Evolutionary conservation across 495 filamentous ascomycete genomes (phyloP), one percentile per base, ranked within the genome.

Genomic region (Aspergillus kassunensis): DNA sequence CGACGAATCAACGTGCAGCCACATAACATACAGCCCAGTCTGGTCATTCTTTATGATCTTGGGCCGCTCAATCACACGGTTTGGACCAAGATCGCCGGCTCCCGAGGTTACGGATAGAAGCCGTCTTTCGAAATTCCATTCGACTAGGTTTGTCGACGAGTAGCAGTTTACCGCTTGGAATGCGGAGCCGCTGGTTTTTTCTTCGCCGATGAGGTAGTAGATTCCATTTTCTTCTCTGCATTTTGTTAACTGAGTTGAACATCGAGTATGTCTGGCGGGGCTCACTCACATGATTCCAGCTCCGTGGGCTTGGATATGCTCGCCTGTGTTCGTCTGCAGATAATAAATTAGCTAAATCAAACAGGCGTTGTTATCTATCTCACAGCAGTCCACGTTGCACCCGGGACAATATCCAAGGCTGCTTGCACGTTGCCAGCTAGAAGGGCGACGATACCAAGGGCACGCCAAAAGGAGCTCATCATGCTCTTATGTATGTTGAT

Each of bases 181-280:
- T 6, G 70, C 61, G 27, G 64, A 70, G 24, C 83, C 84, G 37
- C 72, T 57, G 4, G 75, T 69, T 63, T 88, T 86, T 67, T 88
- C 83, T 65, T 88, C 84, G 37, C 84, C 84, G 36, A 86, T 70
- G 48, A 79, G 67, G 68, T 86, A 85, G 70, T 80, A 88, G 0
- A 70, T 72, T 15, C 67, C 68, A 53, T 77, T 72, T 3, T 75
- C 78, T 40, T 79, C 61, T 59, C 81, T 76, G 13, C 19, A n/a
- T 5, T 37, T 19, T 33, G 19, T 9, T 36, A 19, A 8, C 4
- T n/a, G 11, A 5, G 8, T 15, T 16, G 29, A 19, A 16, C 29
- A 31, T 16, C 18, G 9, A 24, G 12, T n/a, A n/a, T n/a, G n/a
- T n/a, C n/a, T n/a, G n/a, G n/a, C n/a, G n/a, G n/a, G n/a, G n/a